Base-by-base conservation (phyloP, 495 filamentous ascomycete species). In the Sphaerosporella brunnea region DNA sequence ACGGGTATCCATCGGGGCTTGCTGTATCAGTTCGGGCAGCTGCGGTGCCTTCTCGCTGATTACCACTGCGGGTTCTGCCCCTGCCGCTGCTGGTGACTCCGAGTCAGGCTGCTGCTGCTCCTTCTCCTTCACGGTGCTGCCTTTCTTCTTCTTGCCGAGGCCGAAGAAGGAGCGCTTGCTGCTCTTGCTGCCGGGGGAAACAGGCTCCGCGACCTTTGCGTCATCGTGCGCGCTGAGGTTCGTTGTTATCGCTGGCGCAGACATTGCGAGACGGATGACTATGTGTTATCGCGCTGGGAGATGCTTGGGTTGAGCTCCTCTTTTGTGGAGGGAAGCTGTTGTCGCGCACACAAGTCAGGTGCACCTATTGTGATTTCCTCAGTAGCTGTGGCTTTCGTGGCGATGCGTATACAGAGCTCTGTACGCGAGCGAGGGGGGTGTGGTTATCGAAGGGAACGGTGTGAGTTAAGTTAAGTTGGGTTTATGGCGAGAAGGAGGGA, bases 101-200 rank as follows among this genome's bases (percentile, higher is more conserved):
- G 63, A 42, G 19, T 62, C 50, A 49, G 64, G 62, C 50, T 47
- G 30, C 52, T 59, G 58, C 50, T 56, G 52, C 48, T 68, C 72
- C n/a, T n/a, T n/a, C n/a, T n/a, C n/a, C n/a, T n/a, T 46, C 54
- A 53, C 51, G 63, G 56, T 26, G 71, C 63, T 36, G 16, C 74
- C 68, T 46, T 63, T 63, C 63, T 74, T 78, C 62, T 79, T 80
- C 67, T 78, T 80, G 37, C 76, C 77, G 45, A 81, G 71, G 9
- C 73, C 71, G 55, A 79, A 79, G 23, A 79, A 66, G 24, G 62
- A 63, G 19, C 64, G 56, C 52, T 65, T 65, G 10, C 47, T 47
- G 32, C n/a, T n/a, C n/a, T n/a, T n/a, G n/a, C 52, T 24, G 49
- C 43, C 47, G 23, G 40, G 40, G 11, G 40, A 43, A 18, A 20